Evolutionary conservation across 2,329 filamentous ascomycete species (phyloP).

Genomic region (Grosmannia serpens): DNA sequence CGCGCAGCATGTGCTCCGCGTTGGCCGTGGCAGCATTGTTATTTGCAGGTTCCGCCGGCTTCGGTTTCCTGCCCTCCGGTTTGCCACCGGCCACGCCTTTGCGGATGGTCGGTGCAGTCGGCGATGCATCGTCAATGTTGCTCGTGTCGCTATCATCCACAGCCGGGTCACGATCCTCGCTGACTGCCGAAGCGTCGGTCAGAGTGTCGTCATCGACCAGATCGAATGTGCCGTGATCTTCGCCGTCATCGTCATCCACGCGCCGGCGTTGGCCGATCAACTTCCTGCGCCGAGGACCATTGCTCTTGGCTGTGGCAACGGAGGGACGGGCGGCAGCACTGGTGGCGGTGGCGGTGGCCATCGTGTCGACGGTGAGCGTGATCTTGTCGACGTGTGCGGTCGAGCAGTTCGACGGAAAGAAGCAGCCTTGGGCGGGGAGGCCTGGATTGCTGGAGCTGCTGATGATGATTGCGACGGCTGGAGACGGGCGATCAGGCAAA

Average conservation of each 20-base stretch:
- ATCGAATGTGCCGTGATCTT: slow-evolving; percentile 41
- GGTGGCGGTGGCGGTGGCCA: slow-evolving; percentile 6
- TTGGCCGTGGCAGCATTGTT: slow-evolving; percentile 29
- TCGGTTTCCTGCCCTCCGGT: not conserved
- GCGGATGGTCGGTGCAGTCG: slow-evolving; percentile 28
- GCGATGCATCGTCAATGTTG: slow-evolving; percentile 45
- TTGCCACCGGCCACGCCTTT: slow-evolving; percentile 11
- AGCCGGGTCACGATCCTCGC: slow-evolving; percentile 46
- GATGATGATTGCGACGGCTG: not conserved
- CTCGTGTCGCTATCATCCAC: slow-evolving; percentile 54
- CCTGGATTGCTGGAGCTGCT: not conserved
- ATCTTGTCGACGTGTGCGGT: not conserved
- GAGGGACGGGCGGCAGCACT: not conserved
- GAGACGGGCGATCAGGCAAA: not conserved
- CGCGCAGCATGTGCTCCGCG: slow-evolving; percentile 48
- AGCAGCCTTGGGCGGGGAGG: not conserved
- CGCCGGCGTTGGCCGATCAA: slow-evolving; percentile 56
- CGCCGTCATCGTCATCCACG: slow-evolving; percentile 51
- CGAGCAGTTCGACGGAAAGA: not conserved
- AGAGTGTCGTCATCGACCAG: slow-evolving; percentile 51
- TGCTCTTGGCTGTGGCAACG: slow-evolving; percentile 5
- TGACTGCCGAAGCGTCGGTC: slow-evolving; percentile 51
- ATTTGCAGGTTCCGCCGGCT: not conserved
- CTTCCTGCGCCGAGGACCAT: slow-evolving; percentile 46
- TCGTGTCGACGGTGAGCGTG: not conserved